These are phyloP conservation scores for Xylaria curta DNA, from an alignment of 495 filamentous ascomycete genomes.

Conservation along the genomic window DNA sequence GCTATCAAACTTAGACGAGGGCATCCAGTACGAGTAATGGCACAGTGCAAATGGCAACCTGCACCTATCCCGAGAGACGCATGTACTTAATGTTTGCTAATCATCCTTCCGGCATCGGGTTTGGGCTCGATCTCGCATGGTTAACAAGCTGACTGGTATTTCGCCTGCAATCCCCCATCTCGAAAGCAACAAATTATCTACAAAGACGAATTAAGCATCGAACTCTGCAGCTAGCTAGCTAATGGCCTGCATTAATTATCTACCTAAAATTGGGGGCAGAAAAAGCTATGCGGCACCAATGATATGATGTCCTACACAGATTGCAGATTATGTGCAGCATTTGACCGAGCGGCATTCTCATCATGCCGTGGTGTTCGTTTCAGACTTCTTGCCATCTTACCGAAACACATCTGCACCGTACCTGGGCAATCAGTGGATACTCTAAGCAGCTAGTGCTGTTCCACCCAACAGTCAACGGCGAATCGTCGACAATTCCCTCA, in stretches of 20 bases:
- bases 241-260: background rate
- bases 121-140: background rate
- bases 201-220: background rate
- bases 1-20: background rate
- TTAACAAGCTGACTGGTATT: background rate
- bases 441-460: background rate
- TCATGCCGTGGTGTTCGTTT: too few species aligned
- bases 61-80: background rate
- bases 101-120: background rate
- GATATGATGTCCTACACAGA: slow-evolving; percentile 5
- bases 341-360: slow-evolving; percentile 1
- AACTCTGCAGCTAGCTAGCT: background rate
- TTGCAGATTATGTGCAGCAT: slow-evolving; percentile 21
- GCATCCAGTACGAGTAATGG: slow-evolving; percentile 28
- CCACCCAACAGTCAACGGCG: slow-evolving; percentile 5
- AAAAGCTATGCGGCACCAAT: slow-evolving; percentile 8
- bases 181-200: background rate
- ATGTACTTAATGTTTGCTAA: background rate
- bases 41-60: slow-evolving; percentile 8
- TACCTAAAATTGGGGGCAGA: background rate
- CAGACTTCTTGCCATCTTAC: background rate
- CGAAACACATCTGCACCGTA: slow-evolving; percentile 16
- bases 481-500: slow-evolving; percentile 22
- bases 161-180: background rate
- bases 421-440: slow-evolving; percentile 7